A percentile compares a stretch with the other conserved stretches of the same genome.
Evolutionary conservation across 257 asterid species (phyloP).

Genomic region (Datura wrightii): DNA sequence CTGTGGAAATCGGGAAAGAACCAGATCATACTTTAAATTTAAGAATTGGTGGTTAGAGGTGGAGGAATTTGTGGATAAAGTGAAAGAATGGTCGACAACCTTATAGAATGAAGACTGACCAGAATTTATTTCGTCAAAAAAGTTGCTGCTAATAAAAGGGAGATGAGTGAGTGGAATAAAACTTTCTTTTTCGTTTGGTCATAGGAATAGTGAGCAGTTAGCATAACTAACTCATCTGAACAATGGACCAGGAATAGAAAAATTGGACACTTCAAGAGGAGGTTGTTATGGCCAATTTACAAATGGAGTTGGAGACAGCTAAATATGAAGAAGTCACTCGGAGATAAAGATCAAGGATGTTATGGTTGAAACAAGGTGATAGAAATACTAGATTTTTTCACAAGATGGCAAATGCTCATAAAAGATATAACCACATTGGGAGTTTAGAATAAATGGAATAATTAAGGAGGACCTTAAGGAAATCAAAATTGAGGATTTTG

Average conservation of each 20-base stretch:
- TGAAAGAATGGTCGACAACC: background rate
- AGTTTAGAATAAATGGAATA: background rate
- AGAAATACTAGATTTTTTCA: background rate
- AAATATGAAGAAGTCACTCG: background rate
- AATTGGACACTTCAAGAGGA: background rate
- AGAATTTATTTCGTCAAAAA: background rate
- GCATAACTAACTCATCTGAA: background rate
- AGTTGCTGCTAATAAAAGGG: background rate
- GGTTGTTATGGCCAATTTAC: background rate
- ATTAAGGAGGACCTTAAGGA: background rate
- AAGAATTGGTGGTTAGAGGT: background rate
- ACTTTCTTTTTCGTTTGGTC: background rate
- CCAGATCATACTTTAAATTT: background rate
- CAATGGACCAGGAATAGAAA: background rate
- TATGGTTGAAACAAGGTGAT: background rate
- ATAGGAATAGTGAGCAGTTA: slow-evolving; percentile 2
- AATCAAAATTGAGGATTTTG: background rate
- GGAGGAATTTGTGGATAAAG: background rate
- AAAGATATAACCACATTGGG: background rate
- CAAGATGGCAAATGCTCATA: background rate
- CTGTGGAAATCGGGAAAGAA: background rate
- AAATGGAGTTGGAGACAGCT: background rate
- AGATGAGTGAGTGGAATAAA: background rate
- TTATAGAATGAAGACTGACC: background rate
- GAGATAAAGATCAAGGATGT: background rate